phyloP scores from a whole-genome alignment of 495 filamentous ascomycete genomes.

The Talaromyces trachyspermus region DNA sequence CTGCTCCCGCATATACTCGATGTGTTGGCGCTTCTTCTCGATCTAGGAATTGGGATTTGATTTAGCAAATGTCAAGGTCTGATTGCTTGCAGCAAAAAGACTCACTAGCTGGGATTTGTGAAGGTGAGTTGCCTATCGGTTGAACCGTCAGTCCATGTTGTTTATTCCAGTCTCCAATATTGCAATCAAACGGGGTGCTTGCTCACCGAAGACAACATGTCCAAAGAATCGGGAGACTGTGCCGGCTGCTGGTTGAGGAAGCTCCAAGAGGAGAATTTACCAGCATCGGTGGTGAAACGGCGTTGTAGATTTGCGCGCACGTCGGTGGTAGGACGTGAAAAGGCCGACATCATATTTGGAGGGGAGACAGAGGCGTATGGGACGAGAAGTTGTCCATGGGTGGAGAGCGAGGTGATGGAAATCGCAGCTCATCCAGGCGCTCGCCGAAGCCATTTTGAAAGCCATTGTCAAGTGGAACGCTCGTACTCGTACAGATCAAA shows the following conservation, averaged over 20 bases:
- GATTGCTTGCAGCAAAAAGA: background rate
- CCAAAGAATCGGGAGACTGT: slow-evolving; percentile 48
- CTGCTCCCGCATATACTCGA: slow-evolving; percentile 78
- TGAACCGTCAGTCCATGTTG: slow-evolving; percentile 9
- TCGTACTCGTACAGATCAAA: background rate
- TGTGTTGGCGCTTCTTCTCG: slow-evolving; percentile 85
- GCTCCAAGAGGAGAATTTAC: slow-evolving; percentile 74
- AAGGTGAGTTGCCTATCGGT: slow-evolving; percentile 21
- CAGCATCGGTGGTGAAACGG: slow-evolving; percentile 89
- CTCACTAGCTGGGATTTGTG: slow-evolving; percentile 40
- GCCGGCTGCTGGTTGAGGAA: slow-evolving; percentile 57
- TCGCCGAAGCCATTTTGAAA: slow-evolving; percentile 57
- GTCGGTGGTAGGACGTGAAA: slow-evolving; percentile 50
- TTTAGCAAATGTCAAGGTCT: too few relatives aligned
- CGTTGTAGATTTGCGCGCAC: slow-evolving; percentile 70
- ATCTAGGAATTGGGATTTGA: slow-evolving; percentile 47
- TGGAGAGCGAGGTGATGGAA: slow-evolving; percentile 65
- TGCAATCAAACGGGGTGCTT: slow-evolving; percentile 9
- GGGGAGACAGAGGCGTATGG: slow-evolving; percentile 64
- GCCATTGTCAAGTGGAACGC: slow-evolving; percentile 43
- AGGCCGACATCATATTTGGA: slow-evolving; percentile 47
- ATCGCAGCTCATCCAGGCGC: slow-evolving; percentile 70
- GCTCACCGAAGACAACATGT: slow-evolving; percentile 50
- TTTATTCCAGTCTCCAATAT: background rate
- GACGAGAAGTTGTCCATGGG: slow-evolving; percentile 63